A percentile compares a stretch with the other conserved stretches of the same genome.
phyloP scores from a whole-genome alignment of 306 rosid genomes.

The Elaeagnus macrophylla region DNA sequence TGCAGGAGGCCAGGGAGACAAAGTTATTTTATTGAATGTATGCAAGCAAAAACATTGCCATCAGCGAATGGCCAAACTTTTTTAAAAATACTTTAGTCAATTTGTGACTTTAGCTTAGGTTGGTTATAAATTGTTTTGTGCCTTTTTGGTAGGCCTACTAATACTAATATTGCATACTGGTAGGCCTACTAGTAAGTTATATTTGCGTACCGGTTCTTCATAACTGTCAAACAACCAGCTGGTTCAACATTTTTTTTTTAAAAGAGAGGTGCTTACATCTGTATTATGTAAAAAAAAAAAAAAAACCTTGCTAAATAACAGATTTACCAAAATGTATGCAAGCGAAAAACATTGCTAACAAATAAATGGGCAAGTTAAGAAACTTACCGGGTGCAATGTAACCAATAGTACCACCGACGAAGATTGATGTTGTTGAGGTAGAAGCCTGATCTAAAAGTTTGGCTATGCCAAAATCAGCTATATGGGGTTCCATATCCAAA shows the following conservation, averaged over 20 bases:
- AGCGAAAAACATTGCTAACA: conserved; percentile 7
- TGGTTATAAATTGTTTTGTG: too few species aligned
- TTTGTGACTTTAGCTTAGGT: too few species aligned
- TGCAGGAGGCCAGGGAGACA: conserved; percentile 20
- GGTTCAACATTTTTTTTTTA: too few species aligned
- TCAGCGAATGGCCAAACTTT: too few species aligned
- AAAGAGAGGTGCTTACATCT: too few species aligned
- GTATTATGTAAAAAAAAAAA: too few species aligned
- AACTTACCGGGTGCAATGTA: conserved; percentile 75
- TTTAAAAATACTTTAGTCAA: too few species aligned
- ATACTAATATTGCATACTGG: background rate
- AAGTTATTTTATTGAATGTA: background rate
- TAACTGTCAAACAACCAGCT: too few species aligned
- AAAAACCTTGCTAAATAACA: too few species aligned
- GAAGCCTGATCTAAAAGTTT: conserved; percentile 62
- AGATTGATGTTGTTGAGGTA: conserved; percentile 26
- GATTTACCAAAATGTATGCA: too few species aligned
- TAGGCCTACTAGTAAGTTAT: background rate
- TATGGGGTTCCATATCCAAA: conserved; percentile 72
- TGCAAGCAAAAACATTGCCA: background rate
- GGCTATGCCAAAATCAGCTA: conserved; percentile 79
- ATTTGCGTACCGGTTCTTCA: background rate
- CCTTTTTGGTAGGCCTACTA: too few species aligned
- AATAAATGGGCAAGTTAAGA: background rate
- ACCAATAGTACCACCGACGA: conserved; percentile 61